Evolutionary conservation across 331 rosid species (phyloP), one percentile per base, ranked within the genome.

Genomic region (Stylosanthes scabra): DNA sequence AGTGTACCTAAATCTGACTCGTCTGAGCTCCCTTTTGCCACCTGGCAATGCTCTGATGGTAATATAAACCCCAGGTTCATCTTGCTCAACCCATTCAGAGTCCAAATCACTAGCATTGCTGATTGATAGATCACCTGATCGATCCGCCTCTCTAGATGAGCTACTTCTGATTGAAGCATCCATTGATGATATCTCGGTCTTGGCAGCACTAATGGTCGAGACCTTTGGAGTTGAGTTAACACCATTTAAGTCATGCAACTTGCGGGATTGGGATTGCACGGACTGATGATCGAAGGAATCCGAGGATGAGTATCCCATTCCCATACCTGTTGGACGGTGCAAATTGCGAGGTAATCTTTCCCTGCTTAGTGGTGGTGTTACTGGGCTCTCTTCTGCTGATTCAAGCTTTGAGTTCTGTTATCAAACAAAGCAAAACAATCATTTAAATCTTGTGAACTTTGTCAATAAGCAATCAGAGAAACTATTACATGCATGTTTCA

Each of bases 81-180:
- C 98, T 75, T 93, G 97, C 77, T 93, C 98, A 69, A 93, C 95
- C 98, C 98, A 93, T 78, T 93, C 98, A 51, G 91, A 74, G 83
- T 93, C 98, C 67, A 88, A 84, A 71, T 93, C 98, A 79, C 97
- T 93, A 34, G 90, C 95, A 80, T 85, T 93, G 82, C 98, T 93
- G 75, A 93, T 79, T 31, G 98, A 93, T 64, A 93, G 77, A 86
- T 93, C 98, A 29, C 88, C 85, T 0, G 98, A 93, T 71, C 91
- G 93, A 78, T 93, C 98, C 45, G 97, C 98, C n/a, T 93, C 98
- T 78, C 98, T 87, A 0, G 98, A 93, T 4, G 95, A 88, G 83
- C 98, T 93, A 80, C 98, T 93, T 85, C 91, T 90, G 34, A 90
- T 88, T 15, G 98, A 93, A 71, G 98, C 91, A 74, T 93, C 98